Conservation (phyloP, 2,329 filamentous ascomycete genomes). For the Colletotrichum eleusines region DNA sequence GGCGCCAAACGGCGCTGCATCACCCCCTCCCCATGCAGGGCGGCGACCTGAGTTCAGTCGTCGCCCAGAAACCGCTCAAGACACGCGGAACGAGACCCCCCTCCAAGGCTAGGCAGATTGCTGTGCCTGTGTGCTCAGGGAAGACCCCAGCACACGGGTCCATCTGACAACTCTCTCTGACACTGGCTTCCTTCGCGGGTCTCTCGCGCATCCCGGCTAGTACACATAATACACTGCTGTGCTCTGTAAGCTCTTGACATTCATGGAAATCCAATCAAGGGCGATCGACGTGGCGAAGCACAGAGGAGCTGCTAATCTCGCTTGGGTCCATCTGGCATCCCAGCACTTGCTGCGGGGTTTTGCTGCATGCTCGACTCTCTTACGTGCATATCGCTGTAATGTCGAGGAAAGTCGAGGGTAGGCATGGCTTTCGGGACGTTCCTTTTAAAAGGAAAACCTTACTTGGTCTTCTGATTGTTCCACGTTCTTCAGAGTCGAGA, state of each 20-base stretch:
- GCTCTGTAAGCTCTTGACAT: constrained; percentile 5
- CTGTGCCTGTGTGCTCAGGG: background rate
- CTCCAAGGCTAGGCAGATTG: background rate
- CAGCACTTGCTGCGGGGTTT: background rate
- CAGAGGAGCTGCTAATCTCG: constrained; percentile 31
- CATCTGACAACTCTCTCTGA: constrained; percentile 2
- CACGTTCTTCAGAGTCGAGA: background rate
- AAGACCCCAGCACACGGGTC: background rate
- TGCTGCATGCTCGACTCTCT: background rate
- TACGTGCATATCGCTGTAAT: background rate
- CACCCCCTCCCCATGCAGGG: background rate
- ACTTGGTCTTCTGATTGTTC: background rate
- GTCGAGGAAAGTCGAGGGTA: background rate
- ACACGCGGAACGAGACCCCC: background rate
- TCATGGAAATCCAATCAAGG: constrained; percentile 25
- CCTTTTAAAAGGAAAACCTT: background rate
- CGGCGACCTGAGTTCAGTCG: background rate
- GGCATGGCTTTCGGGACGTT: background rate
- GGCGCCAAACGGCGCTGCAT: background rate
- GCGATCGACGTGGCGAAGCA: constrained; percentile 28
- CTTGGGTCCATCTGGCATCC: constrained; percentile 10
- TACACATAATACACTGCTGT: too few species aligned
- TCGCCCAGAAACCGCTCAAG: background rate
- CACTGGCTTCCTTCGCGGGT: background rate
- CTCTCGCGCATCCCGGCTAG: background rate